A percentile compares a stretch with the other conserved stretches of the same genome.
phyloP scores from a whole-genome alignment of 108 stramenopile species.

The Cyclotella distinguenda region DNA sequence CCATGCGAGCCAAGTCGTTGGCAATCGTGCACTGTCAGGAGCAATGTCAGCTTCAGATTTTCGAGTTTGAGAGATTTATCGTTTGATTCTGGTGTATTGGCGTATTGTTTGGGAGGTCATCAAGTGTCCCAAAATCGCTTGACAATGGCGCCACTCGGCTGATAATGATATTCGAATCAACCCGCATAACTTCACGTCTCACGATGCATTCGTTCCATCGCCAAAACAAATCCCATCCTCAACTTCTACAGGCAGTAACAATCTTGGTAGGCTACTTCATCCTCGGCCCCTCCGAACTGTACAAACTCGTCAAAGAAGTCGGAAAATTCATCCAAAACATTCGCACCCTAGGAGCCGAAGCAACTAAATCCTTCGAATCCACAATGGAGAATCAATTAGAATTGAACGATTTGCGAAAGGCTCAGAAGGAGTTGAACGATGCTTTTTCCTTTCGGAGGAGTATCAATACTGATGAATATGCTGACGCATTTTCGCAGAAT shows the following conservation, averaged over 20 bases:
- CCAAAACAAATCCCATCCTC: background rate
- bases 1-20: too few species aligned
- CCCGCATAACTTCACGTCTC: too few species aligned
- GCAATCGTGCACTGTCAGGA: too few species aligned
- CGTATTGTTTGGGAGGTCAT: too few species aligned
- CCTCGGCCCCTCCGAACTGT: conserved; percentile 83
- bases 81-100: too few species aligned
- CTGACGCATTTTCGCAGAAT: conserved; percentile 40
- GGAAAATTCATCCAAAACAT: conserved; percentile 85
- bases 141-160: too few species aligned
- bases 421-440: conserved; percentile 76
- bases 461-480: conserved; percentile 76
- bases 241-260: conserved; percentile 50
- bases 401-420: conserved; percentile 79
- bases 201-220: background rate
- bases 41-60: too few species aligned
- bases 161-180: too few species aligned
- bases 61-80: too few species aligned
- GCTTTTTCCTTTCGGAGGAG: conserved; percentile 87
- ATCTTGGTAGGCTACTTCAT: conserved; percentile 88
- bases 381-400: conserved; percentile 85
- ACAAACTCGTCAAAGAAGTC: conserved; percentile 86
- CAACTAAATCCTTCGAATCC: conserved; percentile 68
- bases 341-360: conserved; percentile 65
- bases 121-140: too few species aligned